Evolutionary conservation across 2,329 filamentous ascomycete genomes (phyloP), one percentile per base, ranked within the genome.

Genomic region (Epichloe sylvatica): DNA sequence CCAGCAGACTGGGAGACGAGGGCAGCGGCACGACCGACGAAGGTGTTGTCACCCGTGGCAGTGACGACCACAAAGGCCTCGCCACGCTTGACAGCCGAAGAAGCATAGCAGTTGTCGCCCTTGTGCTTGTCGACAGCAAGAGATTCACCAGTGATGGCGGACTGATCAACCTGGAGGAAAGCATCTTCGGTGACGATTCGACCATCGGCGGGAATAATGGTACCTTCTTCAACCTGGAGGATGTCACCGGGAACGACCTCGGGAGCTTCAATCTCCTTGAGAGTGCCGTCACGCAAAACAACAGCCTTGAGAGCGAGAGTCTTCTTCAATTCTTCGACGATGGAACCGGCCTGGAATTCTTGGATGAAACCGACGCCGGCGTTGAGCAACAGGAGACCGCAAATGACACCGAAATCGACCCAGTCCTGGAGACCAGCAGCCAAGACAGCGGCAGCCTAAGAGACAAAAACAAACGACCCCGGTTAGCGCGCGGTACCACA

Each of bases 391-490:
- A 94, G 77, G 46, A 94, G 75, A 62, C 72, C 87, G 67, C 84
- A 88, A 58, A 94, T 94, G 62, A 94, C 87, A 75, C 86, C 88
- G 62, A 94, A 91, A 72, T 94, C 88, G 56, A 94, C 84, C 88
- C 88, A 94, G 61, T 92, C 85, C 68, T 85, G 69, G 40, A 94
- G 79, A 80, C 85, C 86, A 54, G 84, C 86, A 64, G 88, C 87
- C 52, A 94, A 77, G 62, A 90, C 74, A 58, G 84, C 84, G 54
- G 86, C 85, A 68, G 80, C 76, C 79, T 82, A 54, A 45, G 34
- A 23, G 12, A n/a, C 7, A 9, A 36, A 49, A 37, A 45, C 38
- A 30, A 37, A 46, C 36, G 6, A 50, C 19, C 40, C 47, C 25
- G 45, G 61, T 66, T 62, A 65, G 62, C 55, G 47, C 42, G 45